A percentile compares a stretch with the other conserved stretches of the same genome.
phyloP scores from a whole-genome alignment of 176 grass and related monocot genomes.

The Paspalum vaginatum region DNA sequence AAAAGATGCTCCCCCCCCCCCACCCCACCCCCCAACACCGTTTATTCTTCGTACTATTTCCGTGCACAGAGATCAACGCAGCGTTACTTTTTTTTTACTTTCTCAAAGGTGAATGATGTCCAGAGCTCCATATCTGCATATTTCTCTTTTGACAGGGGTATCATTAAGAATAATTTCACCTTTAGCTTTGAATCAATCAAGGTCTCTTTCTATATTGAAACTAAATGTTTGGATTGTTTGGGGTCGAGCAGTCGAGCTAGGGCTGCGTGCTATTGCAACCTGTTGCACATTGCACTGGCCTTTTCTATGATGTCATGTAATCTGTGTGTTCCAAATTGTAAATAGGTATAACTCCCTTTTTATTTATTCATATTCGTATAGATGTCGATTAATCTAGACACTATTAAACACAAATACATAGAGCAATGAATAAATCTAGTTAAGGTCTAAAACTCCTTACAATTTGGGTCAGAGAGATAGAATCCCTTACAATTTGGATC shows the following conservation, averaged over 20 bases:
- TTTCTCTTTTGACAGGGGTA: background rate
- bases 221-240: conserved; percentile 6
- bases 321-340: too few species aligned
- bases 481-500: too few species aligned
- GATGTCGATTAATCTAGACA: too few species aligned
- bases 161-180: conserved; percentile 29
- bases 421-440: too few species aligned
- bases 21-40: background rate
- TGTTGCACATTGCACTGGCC: too few species aligned
- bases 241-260: background rate
- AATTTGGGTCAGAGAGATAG: too few species aligned
- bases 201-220: conserved; percentile 13
- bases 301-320: too few species aligned
- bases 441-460: too few species aligned
- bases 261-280: background rate
- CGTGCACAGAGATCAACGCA: conserved; percentile 21
- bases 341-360: too few species aligned
- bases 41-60: background rate
- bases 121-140: background rate
- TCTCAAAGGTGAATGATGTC: conserved; percentile 17
- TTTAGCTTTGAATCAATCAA: conserved; percentile 28
- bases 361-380: too few species aligned
- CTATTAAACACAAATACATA: too few species aligned
- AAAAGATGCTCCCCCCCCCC: background rate
- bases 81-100: background rate